A percentile compares a stretch with the other conserved stretches of the same genome.
Conservation (phyloP, 768 basidiomycete species). For the Tulasnella sp. region DNA sequence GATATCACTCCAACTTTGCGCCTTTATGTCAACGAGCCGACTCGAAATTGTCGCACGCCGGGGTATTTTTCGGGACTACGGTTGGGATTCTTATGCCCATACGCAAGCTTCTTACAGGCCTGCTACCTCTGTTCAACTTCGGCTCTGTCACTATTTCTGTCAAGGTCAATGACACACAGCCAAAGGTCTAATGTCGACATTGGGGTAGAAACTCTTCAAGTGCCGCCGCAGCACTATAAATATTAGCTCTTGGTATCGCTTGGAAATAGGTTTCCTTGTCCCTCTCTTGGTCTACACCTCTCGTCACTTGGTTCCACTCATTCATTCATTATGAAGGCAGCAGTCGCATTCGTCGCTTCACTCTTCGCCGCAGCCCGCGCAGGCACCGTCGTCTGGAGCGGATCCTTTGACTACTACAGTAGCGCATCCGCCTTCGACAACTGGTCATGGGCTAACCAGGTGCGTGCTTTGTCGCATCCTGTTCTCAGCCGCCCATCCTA, state of each 20-base stretch:
- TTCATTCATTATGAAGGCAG: constrained; percentile 29
- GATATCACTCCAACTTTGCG: not conserved
- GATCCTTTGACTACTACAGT: constrained; percentile 15
- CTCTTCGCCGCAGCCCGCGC: constrained; percentile 39
- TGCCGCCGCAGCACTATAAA: not conserved
- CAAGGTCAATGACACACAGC: too few species aligned
- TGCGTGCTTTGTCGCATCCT: constrained; percentile 39
- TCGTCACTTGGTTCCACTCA: not conserved
- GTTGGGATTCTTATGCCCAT: not conserved
- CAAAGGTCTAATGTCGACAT: not conserved
- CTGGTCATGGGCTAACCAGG: constrained; percentile 57
- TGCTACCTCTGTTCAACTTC: not conserved
- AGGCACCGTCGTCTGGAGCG: constrained; percentile 50
- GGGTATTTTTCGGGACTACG: not conserved
- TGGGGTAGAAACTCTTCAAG: not conserved
- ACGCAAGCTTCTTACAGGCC: not conserved
- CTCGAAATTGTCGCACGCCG: not conserved
- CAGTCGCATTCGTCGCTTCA: constrained; percentile 27
- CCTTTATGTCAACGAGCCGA: not conserved
- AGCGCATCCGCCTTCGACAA: constrained; percentile 9
- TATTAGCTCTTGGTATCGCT: not conserved
- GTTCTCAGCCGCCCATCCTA: not conserved
- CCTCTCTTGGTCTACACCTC: not conserved
- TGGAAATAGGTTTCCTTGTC: not conserved
- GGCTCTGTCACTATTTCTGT: not conserved